Evolutionary conservation across 495 filamentous ascomycete species (phyloP).

Genomic region (Aspergillus carlsbadensis): DNA sequence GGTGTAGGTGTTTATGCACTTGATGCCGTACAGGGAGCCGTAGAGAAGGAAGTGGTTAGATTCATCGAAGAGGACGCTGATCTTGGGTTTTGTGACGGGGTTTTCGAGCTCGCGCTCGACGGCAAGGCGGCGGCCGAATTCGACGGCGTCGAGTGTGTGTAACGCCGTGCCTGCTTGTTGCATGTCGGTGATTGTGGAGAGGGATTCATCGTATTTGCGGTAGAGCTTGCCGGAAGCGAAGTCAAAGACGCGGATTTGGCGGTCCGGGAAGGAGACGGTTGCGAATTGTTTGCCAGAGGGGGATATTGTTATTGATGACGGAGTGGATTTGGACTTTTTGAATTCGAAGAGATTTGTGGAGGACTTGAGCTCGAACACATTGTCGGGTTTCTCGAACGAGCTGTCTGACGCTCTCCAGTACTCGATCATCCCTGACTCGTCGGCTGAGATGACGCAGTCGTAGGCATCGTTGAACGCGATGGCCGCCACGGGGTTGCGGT

Average conservation of each 20-base stretch:
- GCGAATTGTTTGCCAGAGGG: conserved; percentile 82
- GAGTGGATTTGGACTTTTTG: conserved; percentile 87
- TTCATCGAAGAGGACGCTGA: conserved; percentile 92
- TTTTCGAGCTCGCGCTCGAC: conserved; percentile 84
- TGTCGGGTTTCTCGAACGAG: conserved; percentile 85
- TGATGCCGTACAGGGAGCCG: conserved; percentile 85
- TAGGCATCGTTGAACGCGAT: conserved; percentile 88
- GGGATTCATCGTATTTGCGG: conserved; percentile 91
- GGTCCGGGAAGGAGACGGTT: conserved; percentile 89
- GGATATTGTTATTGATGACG: conserved; percentile 81
- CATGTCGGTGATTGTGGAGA: conserved; percentile 83
- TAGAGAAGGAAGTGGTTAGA: conserved; percentile 94
- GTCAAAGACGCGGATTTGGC: conserved; percentile 89
- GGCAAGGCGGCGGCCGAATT: conserved; percentile 87
- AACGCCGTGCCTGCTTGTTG: conserved; percentile 85
- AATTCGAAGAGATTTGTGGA: conserved; percentile 94
- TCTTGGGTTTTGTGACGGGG: conserved; percentile 61
- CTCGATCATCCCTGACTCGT: conserved; percentile 92
- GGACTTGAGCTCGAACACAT: conserved; percentile 89
- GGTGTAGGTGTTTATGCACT: conserved; percentile 92
- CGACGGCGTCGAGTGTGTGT: conserved; percentile 78
- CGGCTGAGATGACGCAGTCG: conserved; percentile 86
- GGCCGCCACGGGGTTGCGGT: conserved; percentile 73
- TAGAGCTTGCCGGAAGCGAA: conserved; percentile 85
- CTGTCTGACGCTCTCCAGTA: conserved; percentile 81